Base-by-base conservation (phyloP, 2,329 filamentous ascomycete genomes). In the Ophiostoma angusticollis region DNA sequence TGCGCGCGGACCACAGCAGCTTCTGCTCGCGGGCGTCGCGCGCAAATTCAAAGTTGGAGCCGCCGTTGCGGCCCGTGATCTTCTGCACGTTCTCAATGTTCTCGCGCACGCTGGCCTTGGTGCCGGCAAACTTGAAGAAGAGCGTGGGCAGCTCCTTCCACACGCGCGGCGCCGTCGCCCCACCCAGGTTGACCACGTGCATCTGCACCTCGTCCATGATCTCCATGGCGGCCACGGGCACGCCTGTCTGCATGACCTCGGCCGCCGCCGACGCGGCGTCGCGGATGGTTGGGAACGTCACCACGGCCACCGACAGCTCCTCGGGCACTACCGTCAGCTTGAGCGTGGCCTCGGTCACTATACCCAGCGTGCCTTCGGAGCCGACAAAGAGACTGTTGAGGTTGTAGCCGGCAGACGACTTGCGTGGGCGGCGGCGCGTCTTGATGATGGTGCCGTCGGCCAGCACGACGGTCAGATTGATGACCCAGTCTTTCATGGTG, bases 171-270 rank as follows among this genome's bases (percentile, higher is more conserved):
- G 73, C 70, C 0, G 80, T 85, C 4, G 74, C 74, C 1, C 80
- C 79, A 9, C 79, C 73, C 38, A 77, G 65, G 58, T 91, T 91
- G 53, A 91, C 78, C 0, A 89, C 80, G 46, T 67, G 71, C 84
- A 91, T 91, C 58, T 87, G 82, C 4, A 89, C 80, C 42, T 91
- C 84, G 53, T 91, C 84, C 80, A 91, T 85, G 49, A 91, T 76
- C 58, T 91, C 84, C 73, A 87, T 80, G 4, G 80, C 80, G 1
- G 78, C 80, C 6, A 87, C 70, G 0, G 79, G 81, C 4, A 86
- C 67, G 0, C 79, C 82, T 1, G 75, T 70, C 49, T 81, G 74
- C 67, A 89, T 81, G n/a, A 89, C 74, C 35, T 72, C 73, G 2
- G 80, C 78, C 0, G 83, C 83, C 0, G 82, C 80, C 0, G 77